These are phyloP conservation scores for Nowakowskiella sp. DNA, from an alignment of 192 early-diverging fungal genomes.

Conservation along the genomic window DNA sequence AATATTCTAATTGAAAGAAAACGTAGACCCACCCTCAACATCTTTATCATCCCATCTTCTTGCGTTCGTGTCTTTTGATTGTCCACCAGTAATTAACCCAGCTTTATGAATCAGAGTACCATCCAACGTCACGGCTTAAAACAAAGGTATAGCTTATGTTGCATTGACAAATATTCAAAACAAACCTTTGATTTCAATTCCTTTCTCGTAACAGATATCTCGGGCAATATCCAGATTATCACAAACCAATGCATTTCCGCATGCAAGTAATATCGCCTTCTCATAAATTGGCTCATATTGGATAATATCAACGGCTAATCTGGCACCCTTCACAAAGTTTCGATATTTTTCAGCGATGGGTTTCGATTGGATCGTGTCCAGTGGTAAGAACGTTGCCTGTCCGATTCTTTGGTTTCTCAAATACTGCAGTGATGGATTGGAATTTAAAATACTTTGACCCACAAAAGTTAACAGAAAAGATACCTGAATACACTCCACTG, in stretches of 20 bases:
- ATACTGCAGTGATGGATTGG: conserved; percentile 38
- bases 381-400: conserved; percentile 87
- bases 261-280: conserved; percentile 78
- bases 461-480: no score
- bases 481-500: conserved; percentile 90
- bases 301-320: conserved; percentile 89
- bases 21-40: conserved; percentile 67
- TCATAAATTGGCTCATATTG: conserved; percentile 56
- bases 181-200: conserved; percentile 72
- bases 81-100: conserved; percentile 84
- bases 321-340: conserved; percentile 67
- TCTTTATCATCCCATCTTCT: conserved; percentile 84
- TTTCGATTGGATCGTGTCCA: conserved; percentile 70
- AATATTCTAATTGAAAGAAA: no score
- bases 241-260: conserved; percentile 86
- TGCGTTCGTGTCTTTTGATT: conserved; percentile 35
- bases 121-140: conserved; percentile 78
- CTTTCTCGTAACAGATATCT: conserved; percentile 74
- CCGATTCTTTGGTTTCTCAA: conserved; percentile 87
- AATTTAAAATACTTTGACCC: conserved; percentile 1
- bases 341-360: conserved; percentile 76
- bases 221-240: conserved; percentile 80
- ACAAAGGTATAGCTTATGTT: background rate
- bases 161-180: background rate
- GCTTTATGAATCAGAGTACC: conserved; percentile 92